Evolutionary conservation across 2,329 filamentous ascomycete genomes (phyloP).

Genomic region (Fusarium napiforme): DNA sequence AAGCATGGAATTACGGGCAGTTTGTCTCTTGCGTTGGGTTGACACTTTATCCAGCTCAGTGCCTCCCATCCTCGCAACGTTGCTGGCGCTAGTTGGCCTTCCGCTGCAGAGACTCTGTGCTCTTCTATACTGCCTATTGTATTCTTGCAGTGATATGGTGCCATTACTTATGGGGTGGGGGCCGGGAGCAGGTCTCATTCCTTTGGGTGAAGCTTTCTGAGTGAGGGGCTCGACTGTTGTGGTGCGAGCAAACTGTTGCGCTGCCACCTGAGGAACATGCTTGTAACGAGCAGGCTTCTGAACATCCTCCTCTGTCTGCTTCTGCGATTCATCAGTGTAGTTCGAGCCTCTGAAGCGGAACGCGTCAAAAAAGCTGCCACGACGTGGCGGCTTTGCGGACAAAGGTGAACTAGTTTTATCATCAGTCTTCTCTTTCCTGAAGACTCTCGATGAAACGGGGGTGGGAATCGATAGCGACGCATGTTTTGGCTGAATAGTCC

Average conservation of each 20-base stretch:
- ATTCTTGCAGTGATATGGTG: conserved; percentile 49
- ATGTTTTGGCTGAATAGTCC: conserved; percentile 2
- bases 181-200: conserved; percentile 50
- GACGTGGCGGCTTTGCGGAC: conserved; percentile 22
- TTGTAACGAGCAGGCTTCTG: conserved; percentile 50
- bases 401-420: conserved; percentile 2
- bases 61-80: conserved; percentile 50
- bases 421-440: conserved; percentile 20
- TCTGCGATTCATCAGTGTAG: conserved; percentile 34
- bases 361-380: conserved; percentile 39
- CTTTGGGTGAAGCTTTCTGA: conserved; percentile 53
- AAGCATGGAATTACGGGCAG: conserved; percentile 48
- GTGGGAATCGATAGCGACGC: not conserved
- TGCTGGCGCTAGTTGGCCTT: conserved; percentile 51
- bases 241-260: conserved; percentile 65
- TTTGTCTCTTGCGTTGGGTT: conserved; percentile 11
- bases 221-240: conserved; percentile 56
- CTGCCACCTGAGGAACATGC: conserved; percentile 65
- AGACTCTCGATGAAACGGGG: conserved; percentile 8
- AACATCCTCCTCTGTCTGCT: conserved; percentile 25
- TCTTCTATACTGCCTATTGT: conserved; percentile 51
- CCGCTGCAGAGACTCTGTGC: conserved; percentile 50
- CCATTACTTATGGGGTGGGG: conserved; percentile 36
- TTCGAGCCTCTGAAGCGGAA: conserved; percentile 43
- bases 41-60: conserved; percentile 48